Conservation (phyloP, 2,329 filamentous ascomycete genomes). For the Fusarium anguioides region DNA sequence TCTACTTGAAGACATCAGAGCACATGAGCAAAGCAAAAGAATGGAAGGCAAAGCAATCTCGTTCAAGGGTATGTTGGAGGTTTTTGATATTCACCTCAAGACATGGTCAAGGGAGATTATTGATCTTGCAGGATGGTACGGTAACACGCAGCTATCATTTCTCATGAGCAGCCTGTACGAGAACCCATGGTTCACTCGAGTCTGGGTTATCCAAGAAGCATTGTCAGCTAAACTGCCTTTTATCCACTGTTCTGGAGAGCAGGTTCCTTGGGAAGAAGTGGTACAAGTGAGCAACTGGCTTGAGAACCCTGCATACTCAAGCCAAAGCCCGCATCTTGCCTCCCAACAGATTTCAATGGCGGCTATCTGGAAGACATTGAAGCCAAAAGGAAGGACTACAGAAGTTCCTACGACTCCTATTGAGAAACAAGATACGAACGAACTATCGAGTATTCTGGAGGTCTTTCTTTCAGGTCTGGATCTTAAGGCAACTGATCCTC, state of each 20-base stretch:
- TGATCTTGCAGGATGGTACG: conserved; percentile 31
- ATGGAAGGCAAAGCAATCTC: neutral
- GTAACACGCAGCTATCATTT: conserved; percentile 16
- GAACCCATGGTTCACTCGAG: conserved; percentile 30
- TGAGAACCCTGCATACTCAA: neutral
- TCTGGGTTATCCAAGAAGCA: conserved; percentile 36
- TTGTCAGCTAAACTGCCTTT: neutral
- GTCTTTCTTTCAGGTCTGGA: conserved; percentile 29
- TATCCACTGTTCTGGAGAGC: conserved; percentile 10
- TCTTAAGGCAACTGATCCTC: conserved; percentile 31
- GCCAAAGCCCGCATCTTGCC: conserved; percentile 19
- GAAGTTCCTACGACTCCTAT: neutral
- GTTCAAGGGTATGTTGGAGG: conserved; percentile 24
- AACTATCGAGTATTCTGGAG: conserved; percentile 18
- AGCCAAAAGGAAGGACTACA: neutral
- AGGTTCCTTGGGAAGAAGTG: conserved; percentile 22
- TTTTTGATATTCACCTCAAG: conserved; percentile 15
- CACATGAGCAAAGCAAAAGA: neutral
- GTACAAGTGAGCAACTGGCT: conserved; percentile 19
- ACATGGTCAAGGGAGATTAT: conserved; percentile 18
- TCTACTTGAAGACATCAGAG: neutral
- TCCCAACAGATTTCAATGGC: conserved; percentile 25
- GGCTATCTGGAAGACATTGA: conserved; percentile 26
- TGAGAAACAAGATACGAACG: neutral
- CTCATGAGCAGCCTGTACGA: conserved; percentile 28